A percentile compares a stretch with the other conserved stretches of the same genome.
Conservation (phyloP, 2,329 filamentous ascomycete genomes). For the Fusarium sp. region DNA sequence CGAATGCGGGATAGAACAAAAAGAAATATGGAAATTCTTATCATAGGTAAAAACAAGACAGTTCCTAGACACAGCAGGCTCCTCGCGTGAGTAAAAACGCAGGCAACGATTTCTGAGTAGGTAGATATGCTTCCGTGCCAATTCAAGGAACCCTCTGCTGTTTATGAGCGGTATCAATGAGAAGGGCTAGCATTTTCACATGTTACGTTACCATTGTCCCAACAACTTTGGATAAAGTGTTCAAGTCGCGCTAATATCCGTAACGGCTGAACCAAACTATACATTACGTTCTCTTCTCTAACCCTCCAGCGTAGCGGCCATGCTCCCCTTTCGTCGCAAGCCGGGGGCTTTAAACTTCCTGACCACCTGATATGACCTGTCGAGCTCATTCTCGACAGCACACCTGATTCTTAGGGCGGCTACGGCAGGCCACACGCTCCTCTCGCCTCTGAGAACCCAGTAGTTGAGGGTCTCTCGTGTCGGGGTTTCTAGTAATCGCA, state of each 20-base stretch:
- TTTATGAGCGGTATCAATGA: background rate
- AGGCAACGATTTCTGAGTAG: background rate
- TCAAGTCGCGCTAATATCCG: conserved; percentile 24
- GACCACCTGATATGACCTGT: conserved; percentile 84
- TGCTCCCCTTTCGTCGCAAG: conserved; percentile 58
- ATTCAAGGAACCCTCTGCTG: background rate
- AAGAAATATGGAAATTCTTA: background rate
- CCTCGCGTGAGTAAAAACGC: background rate
- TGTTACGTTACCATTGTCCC: background rate
- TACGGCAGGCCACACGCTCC: conserved; percentile 90
- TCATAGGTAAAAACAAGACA: background rate
- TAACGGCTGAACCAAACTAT: conserved; percentile 10
- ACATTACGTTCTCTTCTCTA: conserved; percentile 31
- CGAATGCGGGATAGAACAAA: background rate
- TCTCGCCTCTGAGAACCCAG: conserved; percentile 87
- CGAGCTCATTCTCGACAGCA: conserved; percentile 87
- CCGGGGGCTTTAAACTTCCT: conserved; percentile 68
- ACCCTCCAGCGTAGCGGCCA: conserved; percentile 45
- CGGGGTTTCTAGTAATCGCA: conserved; percentile 83
- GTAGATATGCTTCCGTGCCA: background rate
- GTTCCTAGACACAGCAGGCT: background rate
- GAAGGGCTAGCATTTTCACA: conserved; percentile 5
- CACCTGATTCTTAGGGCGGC: conserved; percentile 84
- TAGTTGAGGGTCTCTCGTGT: conserved; percentile 79
- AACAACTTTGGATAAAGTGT: background rate